Percentiles rank a stretch among this genome's conserved stretches.
Evolutionary conservation across 1,284 basidiomycete genomes (phyloP).

Genomic region (Ceratobasidium sp.): DNA sequence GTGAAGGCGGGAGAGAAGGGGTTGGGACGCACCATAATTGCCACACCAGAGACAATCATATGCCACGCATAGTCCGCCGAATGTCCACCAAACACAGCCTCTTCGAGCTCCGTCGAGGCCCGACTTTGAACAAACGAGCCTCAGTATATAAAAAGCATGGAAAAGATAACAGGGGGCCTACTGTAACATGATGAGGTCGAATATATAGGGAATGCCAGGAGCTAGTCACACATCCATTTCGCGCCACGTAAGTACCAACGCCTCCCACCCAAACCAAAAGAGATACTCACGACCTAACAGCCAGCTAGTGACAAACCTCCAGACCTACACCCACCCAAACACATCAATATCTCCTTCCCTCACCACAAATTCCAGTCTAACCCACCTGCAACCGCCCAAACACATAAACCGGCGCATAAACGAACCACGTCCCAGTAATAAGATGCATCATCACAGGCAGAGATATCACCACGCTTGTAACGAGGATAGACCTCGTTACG

Average conservation of each 20-base stretch:
- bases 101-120: constrained; percentile 74
- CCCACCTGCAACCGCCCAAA: constrained; percentile 68
- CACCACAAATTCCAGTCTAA: background rate
- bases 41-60: constrained; percentile 67
- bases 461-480: constrained; percentile 73
- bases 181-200: constrained; percentile 84
- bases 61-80: constrained; percentile 83
- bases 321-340: constrained; percentile 67
- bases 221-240: constrained; percentile 58
- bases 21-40: constrained; percentile 69
- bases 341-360: background rate
- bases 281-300: constrained; percentile 81
- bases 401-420: constrained; percentile 70
- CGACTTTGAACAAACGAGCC: constrained; percentile 63
- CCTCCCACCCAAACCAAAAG: no score
- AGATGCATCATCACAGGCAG: constrained; percentile 72
- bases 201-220: constrained; percentile 72
- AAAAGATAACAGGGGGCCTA: constrained; percentile 58
- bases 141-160: constrained; percentile 15
- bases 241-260: no score
- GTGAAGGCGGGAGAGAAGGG: constrained; percentile 32
- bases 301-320: constrained; percentile 82
- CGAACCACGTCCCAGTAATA: constrained; percentile 67
- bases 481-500: constrained; percentile 80
- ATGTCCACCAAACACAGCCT: constrained; percentile 67